Conservation (phyloP, 129 eudicot species). For the Scalesia atractyloides region DNA sequence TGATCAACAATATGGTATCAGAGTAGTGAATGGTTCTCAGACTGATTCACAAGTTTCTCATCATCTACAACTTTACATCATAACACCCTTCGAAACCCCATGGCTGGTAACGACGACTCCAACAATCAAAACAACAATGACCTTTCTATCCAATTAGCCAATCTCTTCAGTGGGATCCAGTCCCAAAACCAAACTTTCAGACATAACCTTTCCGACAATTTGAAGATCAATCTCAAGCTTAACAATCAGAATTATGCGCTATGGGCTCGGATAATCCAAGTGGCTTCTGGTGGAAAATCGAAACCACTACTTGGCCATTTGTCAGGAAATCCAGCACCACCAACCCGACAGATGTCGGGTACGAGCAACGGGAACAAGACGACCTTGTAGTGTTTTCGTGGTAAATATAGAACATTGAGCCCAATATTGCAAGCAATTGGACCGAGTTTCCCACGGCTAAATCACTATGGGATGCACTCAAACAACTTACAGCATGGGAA, state of each 20-base stretch:
- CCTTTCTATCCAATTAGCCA: conserved; percentile 5
- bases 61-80: neutral
- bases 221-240: conserved; percentile 21
- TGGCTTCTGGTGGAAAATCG: conserved; percentile 8
- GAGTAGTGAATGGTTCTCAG: conserved; percentile 14
- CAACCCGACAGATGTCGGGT: neutral
- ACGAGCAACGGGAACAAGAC: conserved; percentile 18
- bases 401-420: neutral
- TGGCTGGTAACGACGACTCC: neutral
- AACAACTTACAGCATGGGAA: no score
- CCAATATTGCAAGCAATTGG: neutral
- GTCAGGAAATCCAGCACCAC: conserved; percentile 6
- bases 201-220: conserved; percentile 7
- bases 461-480: neutral
- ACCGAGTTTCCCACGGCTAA: conserved; percentile 11
- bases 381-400: neutral
- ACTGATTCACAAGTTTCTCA: neutral
- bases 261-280: conserved; percentile 21
- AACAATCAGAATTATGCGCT: conserved; percentile 14
- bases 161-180: neutral
- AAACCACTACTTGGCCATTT: conserved; percentile 9
- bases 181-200: conserved; percentile 8
- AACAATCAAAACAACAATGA: neutral
- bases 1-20: conserved; percentile 15
- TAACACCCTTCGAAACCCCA: neutral